Conservation (phyloP, 2,329 filamentous ascomycete genomes). For the Fusarium tuaranense region DNA sequence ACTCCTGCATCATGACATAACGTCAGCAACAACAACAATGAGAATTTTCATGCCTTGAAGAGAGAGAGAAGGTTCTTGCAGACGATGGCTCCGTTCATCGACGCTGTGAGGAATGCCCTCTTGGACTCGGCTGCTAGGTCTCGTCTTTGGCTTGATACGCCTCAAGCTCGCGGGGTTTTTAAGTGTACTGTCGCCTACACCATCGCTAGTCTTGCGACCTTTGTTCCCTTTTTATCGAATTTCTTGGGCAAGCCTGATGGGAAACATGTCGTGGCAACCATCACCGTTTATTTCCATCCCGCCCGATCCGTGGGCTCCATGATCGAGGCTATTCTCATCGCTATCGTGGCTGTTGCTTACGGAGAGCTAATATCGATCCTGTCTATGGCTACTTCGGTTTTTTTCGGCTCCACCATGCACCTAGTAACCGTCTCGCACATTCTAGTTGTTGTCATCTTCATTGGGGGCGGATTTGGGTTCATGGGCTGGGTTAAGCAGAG, state of each 20-base stretch:
- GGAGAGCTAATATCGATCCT: constrained; percentile 75
- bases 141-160: constrained; percentile 72
- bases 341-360: constrained; percentile 82
- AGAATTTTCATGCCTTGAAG: background rate
- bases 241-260: constrained; percentile 87
- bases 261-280: constrained; percentile 93
- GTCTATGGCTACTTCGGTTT: constrained; percentile 87
- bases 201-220: constrained; percentile 86
- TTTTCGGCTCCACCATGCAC: constrained; percentile 76
- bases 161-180: constrained; percentile 81
- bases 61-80: background rate
- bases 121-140: constrained; percentile 57
- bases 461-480: constrained; percentile 87
- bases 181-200: constrained; percentile 94
- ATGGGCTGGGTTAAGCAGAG: constrained; percentile 89
- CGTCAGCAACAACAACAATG: constrained; percentile 15
- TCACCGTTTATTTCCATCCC: constrained; percentile 95
- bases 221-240: constrained; percentile 77
- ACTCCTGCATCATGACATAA: background rate
- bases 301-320: constrained; percentile 89
- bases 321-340: constrained; percentile 85
- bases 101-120: constrained; percentile 36
- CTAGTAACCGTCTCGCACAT: constrained; percentile 79
- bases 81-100: constrained; percentile 22
- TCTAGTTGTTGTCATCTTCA: constrained; percentile 84